Evolutionary conservation across 176 grass and related monocot genomes (phyloP), one percentile per base, ranked within the genome.

Genomic region (Hyparrhenia diplandra): DNA sequence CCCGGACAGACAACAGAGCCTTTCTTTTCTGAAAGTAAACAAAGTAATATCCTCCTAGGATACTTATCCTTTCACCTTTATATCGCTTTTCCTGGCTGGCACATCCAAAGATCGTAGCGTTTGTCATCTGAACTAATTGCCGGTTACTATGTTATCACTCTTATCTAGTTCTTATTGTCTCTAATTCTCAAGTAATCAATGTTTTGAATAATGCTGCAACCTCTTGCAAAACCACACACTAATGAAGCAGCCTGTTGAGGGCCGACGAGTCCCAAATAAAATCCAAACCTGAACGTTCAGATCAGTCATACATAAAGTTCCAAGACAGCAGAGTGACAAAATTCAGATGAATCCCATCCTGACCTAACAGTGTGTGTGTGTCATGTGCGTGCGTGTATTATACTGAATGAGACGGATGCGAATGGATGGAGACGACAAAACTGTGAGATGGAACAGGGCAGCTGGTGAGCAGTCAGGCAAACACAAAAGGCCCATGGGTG

Each of bases 1-100:
- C 57, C 62, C 34, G 4, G 31, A 32, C 31, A 52, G 70, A 75
- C 52, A 7, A 52, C 16, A 37, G 31, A 63, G 58, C 66, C 40
- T 71, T 64, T 81, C 65, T 81, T 85, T 89, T 58, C 58, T 23
- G 29, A 89, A 85, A 85, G 87, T 1, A 47, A 78, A 25, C 81
- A 89, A 78, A 82, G 73, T 49, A 82, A 66, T 80, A 82, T 89
- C 83, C 67, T 77, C 78, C 66, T 82, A 85, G 78, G 87, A 89
- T 85, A 78, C 87, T 77, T 74, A 74, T 79, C 80, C 67, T 59
- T 66, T 66, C 28, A 46, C 5, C 28, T 45, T 17, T 66, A n/a
- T 80, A 64, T 71, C 41, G 0, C 41, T 71, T 75, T 81, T 77
- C 65, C 36, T 77, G 65, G 45, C 52, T 71, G 39, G 49, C 82